Percentiles rank a stretch among this genome's conserved stretches.
Conservation (phyloP, 306 rosid species). For the Pueraria montana region DNA sequence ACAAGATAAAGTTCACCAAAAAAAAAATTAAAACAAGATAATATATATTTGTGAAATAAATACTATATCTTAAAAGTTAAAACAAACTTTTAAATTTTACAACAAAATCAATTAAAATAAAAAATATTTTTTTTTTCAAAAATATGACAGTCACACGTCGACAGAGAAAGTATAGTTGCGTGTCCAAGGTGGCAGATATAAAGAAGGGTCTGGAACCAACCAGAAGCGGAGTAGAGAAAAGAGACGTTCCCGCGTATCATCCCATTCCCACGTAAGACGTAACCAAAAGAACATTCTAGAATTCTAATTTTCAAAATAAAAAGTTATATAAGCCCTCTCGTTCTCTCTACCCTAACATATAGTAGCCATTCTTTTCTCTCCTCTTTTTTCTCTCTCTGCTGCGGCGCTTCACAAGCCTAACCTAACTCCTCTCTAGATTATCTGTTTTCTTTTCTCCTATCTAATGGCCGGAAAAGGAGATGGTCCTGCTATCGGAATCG, state of each 20-base stretch:
- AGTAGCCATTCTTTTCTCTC: neutral
- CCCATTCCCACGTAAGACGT: slow-evolving; percentile 2
- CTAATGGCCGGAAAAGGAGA: slow-evolving; percentile 71
- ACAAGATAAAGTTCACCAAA: too few relatives aligned
- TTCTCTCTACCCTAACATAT: neutral
- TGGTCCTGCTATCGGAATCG: slow-evolving; percentile 75
- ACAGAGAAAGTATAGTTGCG: neutral
- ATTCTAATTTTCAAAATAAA: neutral
- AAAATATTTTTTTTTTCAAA: too few relatives aligned
- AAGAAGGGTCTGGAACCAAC: slow-evolving; percentile 46
- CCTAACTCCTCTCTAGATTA: neutral
- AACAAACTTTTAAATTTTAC: too few relatives aligned
- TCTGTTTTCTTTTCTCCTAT: neutral
- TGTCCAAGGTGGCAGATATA: slow-evolving; percentile 21
- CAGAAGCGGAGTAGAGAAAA: slow-evolving; percentile 7
- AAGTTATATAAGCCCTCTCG: neutral
- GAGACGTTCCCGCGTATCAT: neutral
- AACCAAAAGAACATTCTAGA: slow-evolving; percentile 46
- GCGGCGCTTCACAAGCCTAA: neutral
- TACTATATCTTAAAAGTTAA: neutral
- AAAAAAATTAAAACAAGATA: too few relatives aligned
- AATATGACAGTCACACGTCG: too few relatives aligned
- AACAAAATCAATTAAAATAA: too few relatives aligned
- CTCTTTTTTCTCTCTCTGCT: neutral
- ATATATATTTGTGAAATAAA: too few relatives aligned